Conservation (phyloP, 1,139 yeast species). For the Meyerozyma guilliermondii region DNA sequence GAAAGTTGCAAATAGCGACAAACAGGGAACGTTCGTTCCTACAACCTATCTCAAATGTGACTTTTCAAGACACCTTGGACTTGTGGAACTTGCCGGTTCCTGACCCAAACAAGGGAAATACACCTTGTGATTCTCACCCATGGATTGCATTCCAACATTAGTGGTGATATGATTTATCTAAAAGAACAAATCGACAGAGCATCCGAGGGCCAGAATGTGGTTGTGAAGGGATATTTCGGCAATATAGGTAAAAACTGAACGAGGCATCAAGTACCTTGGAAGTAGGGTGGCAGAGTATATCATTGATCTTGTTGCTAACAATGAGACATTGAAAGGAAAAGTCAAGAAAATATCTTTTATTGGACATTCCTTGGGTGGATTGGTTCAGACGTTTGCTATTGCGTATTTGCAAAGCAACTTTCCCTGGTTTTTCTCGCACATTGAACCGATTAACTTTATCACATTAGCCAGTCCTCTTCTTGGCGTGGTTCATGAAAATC, state of each 20-base stretch:
- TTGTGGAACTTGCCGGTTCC: constrained; percentile 65
- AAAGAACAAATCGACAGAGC: constrained; percentile 69
- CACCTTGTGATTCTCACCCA: constrained; percentile 82
- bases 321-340: constrained; percentile 24
- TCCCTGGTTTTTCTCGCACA: constrained; percentile 64
- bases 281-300: constrained; percentile 75
- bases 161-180: constrained; percentile 82
- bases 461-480: constrained; percentile 84
- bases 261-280: constrained; percentile 86
- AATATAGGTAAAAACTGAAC: constrained; percentile 87
- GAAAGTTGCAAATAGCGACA: constrained; percentile 24
- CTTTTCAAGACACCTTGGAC: constrained; percentile 58
- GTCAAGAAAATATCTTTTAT: constrained; percentile 72
- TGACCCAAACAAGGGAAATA: constrained; percentile 39
- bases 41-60: constrained; percentile 29
- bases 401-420: constrained; percentile 70
- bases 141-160: constrained; percentile 85
- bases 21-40: constrained; percentile 25
- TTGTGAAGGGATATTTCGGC: constrained; percentile 78
- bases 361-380: constrained; percentile 92
- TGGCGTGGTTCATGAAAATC: constrained; percentile 83
- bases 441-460: constrained; percentile 76
- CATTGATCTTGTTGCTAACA: constrained; percentile 48
- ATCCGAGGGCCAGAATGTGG: constrained; percentile 50
- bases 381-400: constrained; percentile 84